Evolutionary conservation across 1,139 yeast genomes (phyloP), one percentile per base, ranked within the genome.

Genomic region (Yamadazyma membranifaciens): DNA sequence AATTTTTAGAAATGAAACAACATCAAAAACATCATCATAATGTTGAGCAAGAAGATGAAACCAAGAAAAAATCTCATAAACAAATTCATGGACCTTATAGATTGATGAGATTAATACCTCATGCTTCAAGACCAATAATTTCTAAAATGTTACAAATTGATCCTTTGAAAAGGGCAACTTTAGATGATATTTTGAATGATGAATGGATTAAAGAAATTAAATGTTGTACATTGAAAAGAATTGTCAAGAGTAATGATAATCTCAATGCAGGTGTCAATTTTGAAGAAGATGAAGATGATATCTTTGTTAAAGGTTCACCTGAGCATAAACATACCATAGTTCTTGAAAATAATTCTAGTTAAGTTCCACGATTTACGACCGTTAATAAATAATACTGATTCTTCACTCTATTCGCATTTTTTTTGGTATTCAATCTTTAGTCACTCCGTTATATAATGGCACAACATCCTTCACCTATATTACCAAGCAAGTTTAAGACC

Each of bases 61-160:
- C 45, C 4, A 57, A 62, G 43, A 62, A 67, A 51, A 63, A 63
- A 51, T 51, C 55, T 38, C 75, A 69, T 50, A 69, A 71, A 47
- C 77, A 71, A 50, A 71, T 73, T 31, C 77, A 70, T 41, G 98
- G 98, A 1, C 97, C 98, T 2, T 88, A 92, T 72, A 73, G 98
- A 52, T 67, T 94, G 48, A 73, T 92, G 72, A 77, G 97, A 54
- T 70, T 92, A 47, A 69, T 94, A 37, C 98, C 98, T 2, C 86
- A 83, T 50, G 89, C 89, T 3, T 77, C 96, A 12, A 75, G 98
- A 51, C 87, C 85, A 7, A 74, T 92, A 9, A 76, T 92, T 34
- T 80, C 82, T 20, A 73, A 73, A 36, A 89, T 92, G 87, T 69
- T 92, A 25, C 78, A 71, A 36, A 62, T 88, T 6, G 83, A 86